Conservation (phyloP, 257 asterid genomes). For the Rauvolfia tetraphylla region DNA sequence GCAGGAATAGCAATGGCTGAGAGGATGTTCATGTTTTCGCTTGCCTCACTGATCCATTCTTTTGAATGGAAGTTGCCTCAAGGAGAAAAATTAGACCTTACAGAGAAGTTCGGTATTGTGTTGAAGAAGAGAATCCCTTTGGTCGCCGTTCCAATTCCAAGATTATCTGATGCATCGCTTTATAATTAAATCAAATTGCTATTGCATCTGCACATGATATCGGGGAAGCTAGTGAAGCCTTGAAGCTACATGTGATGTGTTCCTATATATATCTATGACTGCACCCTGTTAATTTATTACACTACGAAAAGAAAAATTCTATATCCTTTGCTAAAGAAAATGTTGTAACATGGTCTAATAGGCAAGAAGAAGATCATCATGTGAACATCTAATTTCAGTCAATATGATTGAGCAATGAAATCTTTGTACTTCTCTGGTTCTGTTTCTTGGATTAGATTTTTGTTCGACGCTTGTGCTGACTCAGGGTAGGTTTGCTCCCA, state of each 20-base stretch:
- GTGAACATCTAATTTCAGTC: not conserved
- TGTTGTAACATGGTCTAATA: not conserved
- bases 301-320: not conserved
- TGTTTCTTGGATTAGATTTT: not conserved
- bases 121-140: constrained; percentile 50
- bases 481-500: not conserved
- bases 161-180: constrained; percentile 32
- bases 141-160: constrained; percentile 53
- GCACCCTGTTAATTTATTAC: not conserved
- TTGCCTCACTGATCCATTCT: constrained; percentile 59
- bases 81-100: constrained; percentile 38
- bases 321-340: not conserved
- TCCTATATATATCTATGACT: not conserved
- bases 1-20: constrained; percentile 64
- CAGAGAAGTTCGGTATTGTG: constrained; percentile 66
- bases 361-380: not conserved
- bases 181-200: constrained; percentile 24
- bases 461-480: not conserved
- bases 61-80: constrained; percentile 48
- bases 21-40: constrained; percentile 53
- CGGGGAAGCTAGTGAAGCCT: not conserved
- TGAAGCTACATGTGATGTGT: not conserved
- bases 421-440: too few species aligned
- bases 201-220: not conserved
- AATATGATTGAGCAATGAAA: not conserved